phyloP scores from a whole-genome alignment of 176 grass and related monocot species.

The Eleusine indica region DNA sequence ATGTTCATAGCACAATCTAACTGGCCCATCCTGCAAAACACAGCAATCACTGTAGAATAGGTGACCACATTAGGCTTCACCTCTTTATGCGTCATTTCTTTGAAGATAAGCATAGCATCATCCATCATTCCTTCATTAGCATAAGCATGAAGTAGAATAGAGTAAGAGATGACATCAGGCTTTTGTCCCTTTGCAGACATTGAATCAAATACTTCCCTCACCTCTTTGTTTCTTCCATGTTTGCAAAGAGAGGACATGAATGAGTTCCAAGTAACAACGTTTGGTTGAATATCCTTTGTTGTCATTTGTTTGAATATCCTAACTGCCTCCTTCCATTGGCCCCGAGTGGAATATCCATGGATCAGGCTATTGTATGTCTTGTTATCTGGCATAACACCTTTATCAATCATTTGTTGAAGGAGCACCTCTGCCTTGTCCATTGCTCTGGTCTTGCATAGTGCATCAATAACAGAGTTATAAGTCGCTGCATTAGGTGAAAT shows the following conservation, averaged over 20 bases:
- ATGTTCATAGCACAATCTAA: conserved; percentile 21
- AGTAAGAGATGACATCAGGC: background rate
- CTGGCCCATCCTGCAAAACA: background rate
- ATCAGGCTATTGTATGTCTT: conserved; percentile 2
- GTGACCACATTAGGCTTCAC: background rate
- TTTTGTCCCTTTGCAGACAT: background rate
- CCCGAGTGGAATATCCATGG: background rate
- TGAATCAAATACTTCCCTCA: conserved; percentile 8
- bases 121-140: background rate
- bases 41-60: conserved; percentile 17
- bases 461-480: background rate
- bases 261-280: background rate
- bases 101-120: conserved; percentile 1
- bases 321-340: conserved; percentile 6
- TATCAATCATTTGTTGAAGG: background rate
- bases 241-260: conserved; percentile 25
- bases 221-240: conserved; percentile 28
- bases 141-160: conserved; percentile 15
- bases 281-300: background rate
- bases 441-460: background rate
- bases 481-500: background rate
- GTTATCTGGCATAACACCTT: background rate
- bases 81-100: conserved; percentile 17
- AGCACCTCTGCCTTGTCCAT: background rate
- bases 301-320: conserved; percentile 43